Base-by-base conservation (phyloP, 2,329 filamentous ascomycete genomes). In the Talaromyces sp. region DNA sequence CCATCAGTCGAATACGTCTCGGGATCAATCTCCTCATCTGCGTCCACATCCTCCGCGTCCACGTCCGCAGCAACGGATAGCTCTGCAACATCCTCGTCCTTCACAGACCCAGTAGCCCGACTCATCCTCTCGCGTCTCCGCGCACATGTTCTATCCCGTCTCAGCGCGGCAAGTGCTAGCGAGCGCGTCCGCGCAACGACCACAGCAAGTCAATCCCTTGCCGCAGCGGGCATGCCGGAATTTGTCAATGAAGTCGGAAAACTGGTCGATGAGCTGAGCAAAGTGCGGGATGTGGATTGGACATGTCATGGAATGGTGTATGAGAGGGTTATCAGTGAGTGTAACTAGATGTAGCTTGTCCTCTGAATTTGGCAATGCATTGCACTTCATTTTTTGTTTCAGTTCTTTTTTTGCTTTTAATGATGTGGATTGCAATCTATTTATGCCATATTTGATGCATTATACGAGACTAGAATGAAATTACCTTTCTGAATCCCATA, bases 41-140 rank as follows among this genome's bases (percentile, higher is more conserved):
- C 1, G 88, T 93, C 71, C 76, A 92, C 43, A 81, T 82, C 9
- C 85, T 87, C 0, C 81, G 61, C n/a, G 4, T 37, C 61, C 1
- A 37, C 61, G 43, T 56, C 60, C 2, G 27, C 67, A 4, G 64
- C 66, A 13, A 56, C 50, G 3, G 68, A 64, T 10, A 65, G 39
- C 13, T 24, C 56, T 62, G 66, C 61, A 9, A 63, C 69, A 19
- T 68, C 77, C 3, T 73, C 79, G 2, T 80, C 80, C 67, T 84
- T 88, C 56, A 82, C 81, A 0, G 87, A 89, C 68, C 86, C 87
- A 3, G 85, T 89, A 13, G 81, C 86, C 49, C 86, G 85, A 66
- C 83, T 88, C 24, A 80, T 89, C 22, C 83, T 86, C 69, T 84
- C 86, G 59, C 83, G 86, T 3, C 78, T 89, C 24, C 84, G 84